Base-by-base conservation (phyloP, 2,329 filamentous ascomycete genomes). In the Colletotrichum camelliae region DNA sequence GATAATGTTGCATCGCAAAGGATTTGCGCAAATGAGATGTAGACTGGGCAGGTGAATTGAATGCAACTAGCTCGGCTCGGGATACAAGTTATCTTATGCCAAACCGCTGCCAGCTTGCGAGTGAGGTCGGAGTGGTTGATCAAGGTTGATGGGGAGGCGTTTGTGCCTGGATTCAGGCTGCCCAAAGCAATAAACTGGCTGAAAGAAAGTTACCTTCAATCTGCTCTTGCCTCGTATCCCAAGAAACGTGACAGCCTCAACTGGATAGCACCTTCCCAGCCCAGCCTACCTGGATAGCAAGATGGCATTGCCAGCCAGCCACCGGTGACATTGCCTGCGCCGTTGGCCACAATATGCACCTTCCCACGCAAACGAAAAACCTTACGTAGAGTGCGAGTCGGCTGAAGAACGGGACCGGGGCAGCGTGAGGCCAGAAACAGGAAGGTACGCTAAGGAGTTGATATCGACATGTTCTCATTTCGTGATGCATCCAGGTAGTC, bases 1-100 rank as follows among this genome's bases (percentile, higher is more conserved):
- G 74, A 68, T 81, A 81, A 79, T 81, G 72, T 78, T 81, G 81
- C 83, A 85, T 84, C 76, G 73, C 57, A 74, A 31, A 65, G 58
- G 31, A 77, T 68, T 76, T 72, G 57, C 65, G 72, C n/a, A 52
- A 78, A 21, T 27, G 29, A 15, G 70, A 37, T 39, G 33, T 64
- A 52, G 68, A 48, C 24, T 57, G 24, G 33, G 12, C n/a, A 18
- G 43, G n/a, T 55, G 21, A 24, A 15, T 21, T 43, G 35, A 8
- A 24, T 15, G 61, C 31, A 55, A 52, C 64, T 43, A n/a, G 61
- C 21, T 21, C 24, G 31, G 67, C 55, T 37, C 15, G 21, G 37
- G 60, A 65, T 37, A 48, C 43, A 15, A 55, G 16, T 24, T 68
- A 68, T 58, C 16, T 21, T 68, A 43, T 43, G 66, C 21, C 52